Base-by-base conservation (phyloP, 768 basidiomycete genomes). In the Asterophora lycoperdoides region DNA sequence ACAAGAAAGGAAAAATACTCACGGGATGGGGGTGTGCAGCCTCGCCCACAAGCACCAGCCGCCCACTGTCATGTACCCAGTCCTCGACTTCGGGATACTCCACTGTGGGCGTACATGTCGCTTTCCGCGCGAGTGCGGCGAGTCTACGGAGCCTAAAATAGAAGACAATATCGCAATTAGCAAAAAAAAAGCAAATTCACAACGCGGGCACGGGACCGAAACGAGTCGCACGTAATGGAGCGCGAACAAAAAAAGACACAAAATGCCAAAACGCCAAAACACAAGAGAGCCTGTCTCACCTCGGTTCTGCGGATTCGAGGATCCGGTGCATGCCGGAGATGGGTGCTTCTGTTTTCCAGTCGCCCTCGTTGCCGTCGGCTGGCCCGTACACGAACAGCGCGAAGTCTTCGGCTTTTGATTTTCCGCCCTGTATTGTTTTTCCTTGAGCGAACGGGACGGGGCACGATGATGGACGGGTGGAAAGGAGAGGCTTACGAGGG, bases 21-120 rank as follows among this genome's bases (percentile, higher is more conserved):
- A 81, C 81, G 35, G 78, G 74, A 38, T 78, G 66, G 10, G 79
- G 77, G 59, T 83, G 80, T 0, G 77, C 80, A 0, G 80, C 79
- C 29, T 78, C 75, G 36, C 81, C 82, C 13, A 83, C 67, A 7
- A 82, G 52, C 13, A 80, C 63, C 47, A 76, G 58, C 15, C 68
- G 65, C 4, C 76, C 76, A 29, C 64, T 65, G 23, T 64, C 61
- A 49, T 81, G 74, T 1, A 76, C 71, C 81, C 79, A 81, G 33
- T 76, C 69, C 40, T 79, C 75, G n/a, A 78, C 58, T 10, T 68
- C 64, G 3, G 62, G 53, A 17, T 73, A 65, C 10, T 72, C 62
- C 17, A 67, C 63, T 1, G 78, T 64, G 0, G 68, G 68, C 8
- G 74, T 55, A 39, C 73, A 72, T 8, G 60, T 49, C 0, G 68